phyloP scores from a whole-genome alignment of 345 rosid genomes.

The Cardamine resedifolia region DNA sequence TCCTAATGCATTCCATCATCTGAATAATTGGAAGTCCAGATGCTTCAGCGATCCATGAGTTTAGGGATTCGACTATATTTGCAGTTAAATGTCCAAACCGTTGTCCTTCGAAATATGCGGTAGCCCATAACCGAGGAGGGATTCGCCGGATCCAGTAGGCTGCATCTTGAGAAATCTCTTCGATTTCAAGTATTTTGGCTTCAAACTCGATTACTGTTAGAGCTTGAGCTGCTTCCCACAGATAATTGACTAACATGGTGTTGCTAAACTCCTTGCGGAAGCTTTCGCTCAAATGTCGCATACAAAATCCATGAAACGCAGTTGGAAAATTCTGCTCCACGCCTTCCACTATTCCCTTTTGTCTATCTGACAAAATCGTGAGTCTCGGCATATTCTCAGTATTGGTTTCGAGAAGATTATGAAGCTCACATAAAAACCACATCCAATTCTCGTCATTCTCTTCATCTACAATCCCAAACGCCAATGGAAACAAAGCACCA shows the following conservation, averaged over 20 bases:
- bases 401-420: slow-evolving; percentile 84
- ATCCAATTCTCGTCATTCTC: slow-evolving; percentile 98
- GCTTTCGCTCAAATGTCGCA: slow-evolving; percentile 94
- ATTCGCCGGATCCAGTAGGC: slow-evolving; percentile 89
- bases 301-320: slow-evolving; percentile 95
- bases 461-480: slow-evolving; percentile 95
- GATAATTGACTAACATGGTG: slow-evolving; percentile 80
- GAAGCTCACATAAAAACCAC: slow-evolving; percentile 99
- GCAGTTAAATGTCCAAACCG: slow-evolving; percentile 92
- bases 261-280: slow-evolving; percentile 93
- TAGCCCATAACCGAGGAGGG: slow-evolving; percentile 95
- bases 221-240: slow-evolving; percentile 97
- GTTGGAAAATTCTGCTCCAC: slow-evolving; percentile 94
- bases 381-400: slow-evolving; percentile 98
- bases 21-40: slow-evolving; percentile 96
- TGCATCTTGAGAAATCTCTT: slow-evolving; percentile 92
- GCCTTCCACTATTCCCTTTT: slow-evolving; percentile 83
- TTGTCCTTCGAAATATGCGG: slow-evolving; percentile 92
- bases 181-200: slow-evolving; percentile 84
- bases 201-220: slow-evolving; percentile 86
- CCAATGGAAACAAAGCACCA: slow-evolving; percentile 88
- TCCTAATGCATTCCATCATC: slow-evolving; percentile 98
- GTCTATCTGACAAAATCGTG: slow-evolving; percentile 90
- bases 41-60: slow-evolving; percentile 89
- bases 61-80: slow-evolving; percentile 77